A percentile compares a stretch with the other conserved stretches of the same genome.
phyloP scores from a whole-genome alignment of 306 rosid genomes.

The Rosa persica region DNA sequence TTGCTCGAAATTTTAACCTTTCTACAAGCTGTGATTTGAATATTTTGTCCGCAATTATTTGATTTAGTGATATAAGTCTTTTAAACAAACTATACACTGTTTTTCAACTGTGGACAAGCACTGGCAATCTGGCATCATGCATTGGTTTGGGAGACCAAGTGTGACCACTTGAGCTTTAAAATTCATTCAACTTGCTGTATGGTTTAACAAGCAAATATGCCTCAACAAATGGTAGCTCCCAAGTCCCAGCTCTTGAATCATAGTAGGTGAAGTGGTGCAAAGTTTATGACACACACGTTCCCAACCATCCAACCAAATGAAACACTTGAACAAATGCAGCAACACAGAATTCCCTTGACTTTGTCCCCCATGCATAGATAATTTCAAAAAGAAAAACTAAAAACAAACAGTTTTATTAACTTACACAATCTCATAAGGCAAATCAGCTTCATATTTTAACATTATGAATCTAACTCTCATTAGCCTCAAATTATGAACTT shows the following conservation, averaged over 20 bases:
- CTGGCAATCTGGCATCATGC: background rate
- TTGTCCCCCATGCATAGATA: background rate
- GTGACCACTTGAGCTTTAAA: background rate
- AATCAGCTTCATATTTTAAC: background rate
- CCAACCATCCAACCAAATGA: background rate
- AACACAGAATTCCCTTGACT: background rate
- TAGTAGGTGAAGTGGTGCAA: background rate
- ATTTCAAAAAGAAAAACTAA: background rate
- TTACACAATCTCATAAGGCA: background rate
- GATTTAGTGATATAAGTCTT: background rate
- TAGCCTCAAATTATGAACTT: background rate
- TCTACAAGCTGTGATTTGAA: background rate
- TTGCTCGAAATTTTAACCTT: background rate
- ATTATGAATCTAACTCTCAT: background rate
- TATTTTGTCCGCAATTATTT: background rate
- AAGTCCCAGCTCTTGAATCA: background rate
- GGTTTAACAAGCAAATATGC: background rate
- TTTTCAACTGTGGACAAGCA: background rate
- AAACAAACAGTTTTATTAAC: background rate
- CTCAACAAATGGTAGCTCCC: background rate
- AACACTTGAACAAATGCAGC: background rate
- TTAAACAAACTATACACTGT: background rate
- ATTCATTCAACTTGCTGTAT: background rate
- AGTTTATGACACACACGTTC: conserved; percentile 8
- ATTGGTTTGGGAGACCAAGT: background rate